A percentile compares a stretch with the other conserved stretches of the same genome.
These are phyloP conservation scores for Teratosphaeria viscida DNA, from an alignment of 2,329 filamentous ascomycete genomes.

Conservation along the genomic window DNA sequence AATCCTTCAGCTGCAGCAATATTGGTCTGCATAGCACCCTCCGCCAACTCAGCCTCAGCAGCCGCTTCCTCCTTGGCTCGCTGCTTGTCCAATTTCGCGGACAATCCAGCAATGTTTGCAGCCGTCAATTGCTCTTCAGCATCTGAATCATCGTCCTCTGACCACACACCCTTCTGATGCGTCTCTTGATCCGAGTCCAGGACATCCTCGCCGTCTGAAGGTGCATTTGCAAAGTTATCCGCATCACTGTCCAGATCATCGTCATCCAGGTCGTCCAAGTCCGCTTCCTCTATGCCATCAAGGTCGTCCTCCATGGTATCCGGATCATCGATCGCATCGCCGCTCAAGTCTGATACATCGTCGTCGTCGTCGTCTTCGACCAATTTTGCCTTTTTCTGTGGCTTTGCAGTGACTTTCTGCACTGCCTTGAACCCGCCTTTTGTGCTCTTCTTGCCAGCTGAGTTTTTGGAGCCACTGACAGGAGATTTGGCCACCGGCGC, in stretches of 20 bases:
- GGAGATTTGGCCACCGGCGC: constrained; percentile 27
- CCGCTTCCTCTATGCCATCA: constrained; percentile 26
- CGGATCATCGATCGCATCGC: constrained; percentile 25
- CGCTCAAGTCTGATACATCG: constrained; percentile 12
- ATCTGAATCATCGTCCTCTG: constrained; percentile 83
- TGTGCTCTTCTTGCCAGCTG: constrained; percentile 17
- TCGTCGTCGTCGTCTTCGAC: constrained; percentile 29
- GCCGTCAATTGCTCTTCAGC: constrained; percentile 84
- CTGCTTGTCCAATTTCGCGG: constrained; percentile 70
- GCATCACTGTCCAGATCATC: constrained; percentile 24
- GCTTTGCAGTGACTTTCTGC: constrained; percentile 19
- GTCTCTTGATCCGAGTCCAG: constrained; percentile 56
- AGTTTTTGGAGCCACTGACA: constrained; percentile 16
- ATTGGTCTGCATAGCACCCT: constrained; percentile 83
- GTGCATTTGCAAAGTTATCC: constrained; percentile 23
- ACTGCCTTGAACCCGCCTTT: constrained; percentile 24
- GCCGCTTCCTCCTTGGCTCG: constrained; percentile 69
- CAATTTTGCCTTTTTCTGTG: constrained; percentile 23
- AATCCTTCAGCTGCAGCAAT: constrained; percentile 62
- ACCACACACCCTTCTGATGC: constrained; percentile 64
- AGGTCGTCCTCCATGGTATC: constrained; percentile 39
- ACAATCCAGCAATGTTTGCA: constrained; percentile 89
- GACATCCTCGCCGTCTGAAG: constrained; percentile 33
- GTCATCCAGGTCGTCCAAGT: constrained; percentile 20
- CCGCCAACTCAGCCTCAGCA: constrained; percentile 74